Percentiles rank a stretch among this genome's conserved stretches.
These are phyloP conservation scores for Sporobolomyces phaffii DNA, from an alignment of 768 basidiomycete species.

Conservation along the genomic window DNA sequence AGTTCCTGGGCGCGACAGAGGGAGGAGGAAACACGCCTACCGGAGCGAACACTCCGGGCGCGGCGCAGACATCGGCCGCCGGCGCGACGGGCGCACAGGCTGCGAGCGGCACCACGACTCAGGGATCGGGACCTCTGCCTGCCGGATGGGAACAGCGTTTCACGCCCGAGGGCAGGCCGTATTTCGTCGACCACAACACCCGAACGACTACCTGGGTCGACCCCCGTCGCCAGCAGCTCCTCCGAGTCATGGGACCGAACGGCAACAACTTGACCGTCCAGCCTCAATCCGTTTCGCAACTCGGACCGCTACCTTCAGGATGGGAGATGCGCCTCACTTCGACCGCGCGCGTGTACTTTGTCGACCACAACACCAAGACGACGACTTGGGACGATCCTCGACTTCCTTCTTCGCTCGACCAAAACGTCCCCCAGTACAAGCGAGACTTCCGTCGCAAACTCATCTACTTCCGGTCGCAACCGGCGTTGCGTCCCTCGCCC, in stretches of 20 bases:
- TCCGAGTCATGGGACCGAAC: slow-evolving; percentile 91
- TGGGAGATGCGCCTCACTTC: slow-evolving; percentile 99
- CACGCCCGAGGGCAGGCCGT: slow-evolving; percentile 95
- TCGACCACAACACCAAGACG: slow-evolving; percentile 74
- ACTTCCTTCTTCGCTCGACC: slow-evolving; percentile 94
- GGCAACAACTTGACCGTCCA: slow-evolving; percentile 82
- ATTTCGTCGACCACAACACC: slow-evolving; percentile 99
- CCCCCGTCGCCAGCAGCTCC: slow-evolving; percentile 89
- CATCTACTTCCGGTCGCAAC: slow-evolving; percentile 98
- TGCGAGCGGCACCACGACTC: slow-evolving; percentile 52
- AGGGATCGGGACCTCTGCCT: slow-evolving; percentile 79
- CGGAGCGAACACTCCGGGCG: slow-evolving; percentile 35
- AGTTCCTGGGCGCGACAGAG: slow-evolving; percentile 45
- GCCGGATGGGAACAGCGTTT: slow-evolving; percentile 99
- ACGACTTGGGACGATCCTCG: slow-evolving; percentile 81
- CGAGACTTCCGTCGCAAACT: slow-evolving; percentile 98
- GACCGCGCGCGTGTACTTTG: slow-evolving; percentile 97
- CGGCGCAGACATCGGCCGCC: slow-evolving; percentile 33
- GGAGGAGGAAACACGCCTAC: slow-evolving; percentile 48
- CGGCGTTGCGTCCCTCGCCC: slow-evolving; percentile 93
- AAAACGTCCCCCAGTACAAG: slow-evolving; percentile 99
- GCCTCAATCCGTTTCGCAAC: slow-evolving; percentile 90
- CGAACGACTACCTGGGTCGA: slow-evolving; percentile 99
- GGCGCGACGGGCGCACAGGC: slow-evolving; percentile 40
- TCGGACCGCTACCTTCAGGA: slow-evolving; percentile 91